Conservation (phyloP, 2,329 filamentous ascomycete genomes). For the Acarospora socialis region DNA sequence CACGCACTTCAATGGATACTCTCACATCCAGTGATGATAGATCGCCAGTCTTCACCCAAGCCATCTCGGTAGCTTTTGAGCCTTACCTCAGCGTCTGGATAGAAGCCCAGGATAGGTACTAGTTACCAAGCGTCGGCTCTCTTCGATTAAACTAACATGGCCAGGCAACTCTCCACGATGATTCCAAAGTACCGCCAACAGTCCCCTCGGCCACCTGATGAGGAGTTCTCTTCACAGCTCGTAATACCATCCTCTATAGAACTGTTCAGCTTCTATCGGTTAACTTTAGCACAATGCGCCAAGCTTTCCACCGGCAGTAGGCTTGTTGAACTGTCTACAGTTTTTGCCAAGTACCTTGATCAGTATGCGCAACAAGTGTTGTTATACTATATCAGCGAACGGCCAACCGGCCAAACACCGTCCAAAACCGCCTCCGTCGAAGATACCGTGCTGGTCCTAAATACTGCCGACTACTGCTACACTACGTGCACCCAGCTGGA, state of each 20-base stretch:
- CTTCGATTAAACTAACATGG: constrained; percentile 12
- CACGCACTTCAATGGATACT: constrained; percentile 76
- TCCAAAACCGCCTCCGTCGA: constrained; percentile 44
- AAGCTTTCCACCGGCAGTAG: constrained; percentile 87
- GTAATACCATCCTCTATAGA: constrained; percentile 92
- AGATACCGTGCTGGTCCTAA: constrained; percentile 73
- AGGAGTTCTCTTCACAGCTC: constrained; percentile 80
- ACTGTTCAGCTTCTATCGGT: constrained; percentile 91
- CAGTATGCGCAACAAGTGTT: constrained; percentile 91
- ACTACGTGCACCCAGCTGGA: constrained; percentile 84
- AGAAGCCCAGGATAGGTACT: constrained; percentile 71
- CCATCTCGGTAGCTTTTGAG: constrained; percentile 93
- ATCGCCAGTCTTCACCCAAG: constrained; percentile 66
- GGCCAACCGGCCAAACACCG: constrained; percentile 39
- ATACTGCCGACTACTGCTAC: constrained; percentile 97
- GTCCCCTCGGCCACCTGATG: constrained; percentile 64
- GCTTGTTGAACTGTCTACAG: constrained; percentile 69
- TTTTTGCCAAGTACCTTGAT: constrained; percentile 84
- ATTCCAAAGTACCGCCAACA: constrained; percentile 81
- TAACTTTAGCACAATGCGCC: constrained; percentile 83
- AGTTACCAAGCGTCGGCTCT: background rate
- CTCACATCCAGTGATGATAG: constrained; percentile 66
- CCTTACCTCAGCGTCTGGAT: constrained; percentile 96
- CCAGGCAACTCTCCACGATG: constrained; percentile 56
- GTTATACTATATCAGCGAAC: constrained; percentile 52